A percentile compares a stretch with the other conserved stretches of the same genome.
phyloP scores from a whole-genome alignment of 75 land plant genomes.

The Cunninghamia lanceolata region DNA sequence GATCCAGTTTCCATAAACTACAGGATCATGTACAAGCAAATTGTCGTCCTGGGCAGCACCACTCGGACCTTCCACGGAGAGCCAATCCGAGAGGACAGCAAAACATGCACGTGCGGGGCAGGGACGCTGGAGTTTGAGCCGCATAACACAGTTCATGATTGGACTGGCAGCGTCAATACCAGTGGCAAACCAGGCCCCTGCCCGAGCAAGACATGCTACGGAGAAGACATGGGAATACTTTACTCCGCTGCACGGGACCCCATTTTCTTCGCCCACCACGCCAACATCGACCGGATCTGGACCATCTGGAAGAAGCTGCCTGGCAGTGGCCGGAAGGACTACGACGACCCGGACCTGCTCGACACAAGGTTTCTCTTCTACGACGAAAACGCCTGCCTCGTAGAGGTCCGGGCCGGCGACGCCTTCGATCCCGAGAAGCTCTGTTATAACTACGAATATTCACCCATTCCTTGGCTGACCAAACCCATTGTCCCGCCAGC shows the following conservation, averaged over 20 bases:
- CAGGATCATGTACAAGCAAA: slow-evolving; percentile 20
- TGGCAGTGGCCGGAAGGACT: not conserved
- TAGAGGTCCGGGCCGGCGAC: not conserved
- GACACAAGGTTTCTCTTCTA: not conserved
- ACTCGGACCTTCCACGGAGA: slow-evolving; percentile 28
- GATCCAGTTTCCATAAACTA: not conserved
- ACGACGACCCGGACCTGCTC: slow-evolving; percentile 6
- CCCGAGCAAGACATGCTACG: not conserved
- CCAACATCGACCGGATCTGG: slow-evolving; percentile 42
- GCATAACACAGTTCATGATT: slow-evolving; percentile 16
- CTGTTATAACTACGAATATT: not conserved
- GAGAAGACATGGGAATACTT: slow-evolving; percentile 27
- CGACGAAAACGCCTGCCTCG: not conserved
- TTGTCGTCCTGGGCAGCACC: slow-evolving; percentile 17
- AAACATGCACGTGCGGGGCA: slow-evolving; percentile 6
- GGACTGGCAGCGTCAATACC: not conserved
- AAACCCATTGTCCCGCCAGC: no score
- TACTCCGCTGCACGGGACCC: slow-evolving; percentile 39
- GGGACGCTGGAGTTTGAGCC: slow-evolving; percentile 16
- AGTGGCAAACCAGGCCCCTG: accelerated
- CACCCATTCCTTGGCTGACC: not conserved
- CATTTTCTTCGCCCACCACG: slow-evolving; percentile 33
- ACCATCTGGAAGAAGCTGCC: slow-evolving; percentile 23
- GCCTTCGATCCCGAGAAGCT: not conserved
- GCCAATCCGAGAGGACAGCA: not conserved